phyloP scores from a whole-genome alignment of 2,329 filamentous ascomycete genomes.

The Phialophora verrucosa region DNA sequence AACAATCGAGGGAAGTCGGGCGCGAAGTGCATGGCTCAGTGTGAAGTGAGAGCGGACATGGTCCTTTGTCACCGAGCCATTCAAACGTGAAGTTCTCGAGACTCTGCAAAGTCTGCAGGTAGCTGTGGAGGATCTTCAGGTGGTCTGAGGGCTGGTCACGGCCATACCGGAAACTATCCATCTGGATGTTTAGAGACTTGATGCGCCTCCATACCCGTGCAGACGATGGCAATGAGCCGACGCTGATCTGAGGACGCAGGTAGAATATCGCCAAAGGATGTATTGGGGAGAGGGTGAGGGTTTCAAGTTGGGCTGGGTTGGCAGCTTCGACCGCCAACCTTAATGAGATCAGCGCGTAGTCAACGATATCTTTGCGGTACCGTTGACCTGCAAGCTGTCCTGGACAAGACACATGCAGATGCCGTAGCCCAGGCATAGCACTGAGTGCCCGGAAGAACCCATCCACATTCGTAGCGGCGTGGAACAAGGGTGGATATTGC shows the following conservation, averaged over 20 bases:
- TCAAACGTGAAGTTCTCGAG: constrained; percentile 76
- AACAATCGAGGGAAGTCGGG: constrained; percentile 45
- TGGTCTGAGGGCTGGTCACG: constrained; percentile 69
- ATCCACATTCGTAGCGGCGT: constrained; percentile 84
- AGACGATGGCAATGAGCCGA: constrained; percentile 75
- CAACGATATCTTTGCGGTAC: constrained; percentile 77
- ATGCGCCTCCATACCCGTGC: constrained; percentile 78
- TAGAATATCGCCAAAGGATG: constrained; percentile 79
- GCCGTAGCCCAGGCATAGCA: constrained; percentile 70
- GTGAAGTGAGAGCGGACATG: constrained; percentile 73
- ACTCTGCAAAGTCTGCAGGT: constrained; percentile 70
- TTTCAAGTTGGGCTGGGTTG: constrained; percentile 67
- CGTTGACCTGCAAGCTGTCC: constrained; percentile 71
- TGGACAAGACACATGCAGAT: constrained; percentile 77
- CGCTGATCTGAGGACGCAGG: constrained; percentile 74
- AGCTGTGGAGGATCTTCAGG: constrained; percentile 80
- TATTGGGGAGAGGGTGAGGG: constrained; percentile 73
- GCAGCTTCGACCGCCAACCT: constrained; percentile 81
- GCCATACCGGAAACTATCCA: constrained; percentile 72
- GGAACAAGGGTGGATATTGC: constrained; percentile 87
- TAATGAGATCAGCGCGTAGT: constrained; percentile 86
- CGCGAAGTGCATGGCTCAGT: constrained; percentile 71
- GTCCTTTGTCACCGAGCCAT: constrained; percentile 75
- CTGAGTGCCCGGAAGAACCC: constrained; percentile 79
- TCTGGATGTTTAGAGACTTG: constrained; percentile 71